Evolutionary conservation across 305 asterid genomes (phyloP).

Genomic region (Ilex paraguariensis): DNA sequence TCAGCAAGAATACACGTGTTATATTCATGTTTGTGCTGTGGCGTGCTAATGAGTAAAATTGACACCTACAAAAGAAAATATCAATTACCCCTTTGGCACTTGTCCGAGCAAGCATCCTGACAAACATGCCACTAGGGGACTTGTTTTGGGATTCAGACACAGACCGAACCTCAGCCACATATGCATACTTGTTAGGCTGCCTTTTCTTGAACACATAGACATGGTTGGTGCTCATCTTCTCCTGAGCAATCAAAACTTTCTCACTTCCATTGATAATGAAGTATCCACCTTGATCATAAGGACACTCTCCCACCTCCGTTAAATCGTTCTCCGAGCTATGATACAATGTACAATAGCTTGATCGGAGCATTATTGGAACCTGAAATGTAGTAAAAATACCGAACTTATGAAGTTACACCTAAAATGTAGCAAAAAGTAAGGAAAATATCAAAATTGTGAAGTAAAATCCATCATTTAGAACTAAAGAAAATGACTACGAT

Average conservation of each 20-base stretch:
- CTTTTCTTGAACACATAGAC: constrained; percentile 30
- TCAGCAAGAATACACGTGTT: too few species aligned
- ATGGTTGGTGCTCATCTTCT: constrained; percentile 32
- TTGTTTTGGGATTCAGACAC: constrained; percentile 23
- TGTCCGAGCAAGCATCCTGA: constrained; percentile 27
- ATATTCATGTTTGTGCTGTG: too few species aligned
- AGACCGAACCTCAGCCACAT: constrained; percentile 29
- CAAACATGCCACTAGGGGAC: constrained; percentile 27
- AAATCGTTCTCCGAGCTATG: constrained; percentile 24
- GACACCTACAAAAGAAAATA: too few species aligned
- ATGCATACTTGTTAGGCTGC: constrained; percentile 30
- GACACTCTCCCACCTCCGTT: constrained; percentile 28
- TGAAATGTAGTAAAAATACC: neutral
- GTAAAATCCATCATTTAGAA: neutral
- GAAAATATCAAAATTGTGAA: neutral
- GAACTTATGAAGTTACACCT: too few species aligned
- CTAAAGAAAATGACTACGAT: neutral
- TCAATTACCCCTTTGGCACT: constrained; percentile 18
- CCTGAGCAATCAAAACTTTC: constrained; percentile 32
- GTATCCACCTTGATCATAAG: constrained; percentile 32
- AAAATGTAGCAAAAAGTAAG: neutral
- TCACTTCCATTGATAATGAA: constrained; percentile 31
- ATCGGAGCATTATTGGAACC: constrained; percentile 28
- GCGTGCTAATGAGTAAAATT: too few species aligned
- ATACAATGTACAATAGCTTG: constrained; percentile 24